phyloP scores from a whole-genome alignment of 495 filamentous ascomycete genomes.

The Xylaria sp. region DNA sequence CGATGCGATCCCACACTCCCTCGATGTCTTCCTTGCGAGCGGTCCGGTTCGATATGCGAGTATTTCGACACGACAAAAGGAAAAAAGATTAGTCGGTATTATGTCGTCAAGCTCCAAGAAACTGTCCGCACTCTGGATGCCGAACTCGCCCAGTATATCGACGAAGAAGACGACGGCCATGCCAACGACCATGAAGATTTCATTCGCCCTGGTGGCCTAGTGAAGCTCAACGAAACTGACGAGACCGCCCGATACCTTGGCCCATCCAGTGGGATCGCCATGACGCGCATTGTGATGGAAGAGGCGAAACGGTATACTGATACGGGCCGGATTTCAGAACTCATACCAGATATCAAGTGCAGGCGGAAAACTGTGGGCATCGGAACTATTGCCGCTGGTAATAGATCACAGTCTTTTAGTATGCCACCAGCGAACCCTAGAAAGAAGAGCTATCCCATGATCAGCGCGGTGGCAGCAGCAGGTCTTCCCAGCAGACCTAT shows the following conservation, averaged over 20 bases:
- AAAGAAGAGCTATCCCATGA: conserved; percentile 73
- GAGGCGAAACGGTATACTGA: conserved; percentile 88
- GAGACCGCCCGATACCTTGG: conserved; percentile 86
- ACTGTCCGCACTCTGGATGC: conserved; percentile 79
- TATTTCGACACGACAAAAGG: conserved; percentile 89
- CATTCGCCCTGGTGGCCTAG: conserved; percentile 80
- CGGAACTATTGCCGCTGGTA: conserved; percentile 24
- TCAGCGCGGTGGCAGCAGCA: conserved; percentile 74
- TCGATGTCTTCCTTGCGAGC: conserved; percentile 89
- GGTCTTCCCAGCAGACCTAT: conserved; percentile 70
- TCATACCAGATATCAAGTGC: conserved; percentile 71
- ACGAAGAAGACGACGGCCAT: conserved; percentile 64
- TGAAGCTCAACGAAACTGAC: conserved; percentile 79
- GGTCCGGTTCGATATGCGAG: conserved; percentile 86
- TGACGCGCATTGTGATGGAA: conserved; percentile 93
- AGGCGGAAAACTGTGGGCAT: conserved; percentile 29
- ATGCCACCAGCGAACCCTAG: conserved; percentile 46
- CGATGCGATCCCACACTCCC: conserved; percentile 91
- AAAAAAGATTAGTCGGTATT: conserved; percentile 77
- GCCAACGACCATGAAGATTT: conserved; percentile 77
- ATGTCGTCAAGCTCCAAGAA: conserved; percentile 87
- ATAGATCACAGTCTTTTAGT: conserved; percentile 46
- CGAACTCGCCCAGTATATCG: conserved; percentile 66
- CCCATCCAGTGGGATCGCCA: conserved; percentile 90
- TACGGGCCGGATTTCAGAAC: conserved; percentile 82